These are phyloP conservation scores for Pichia occidentalis DNA, from an alignment of 805 yeast genomes.

Conservation along the genomic window DNA sequence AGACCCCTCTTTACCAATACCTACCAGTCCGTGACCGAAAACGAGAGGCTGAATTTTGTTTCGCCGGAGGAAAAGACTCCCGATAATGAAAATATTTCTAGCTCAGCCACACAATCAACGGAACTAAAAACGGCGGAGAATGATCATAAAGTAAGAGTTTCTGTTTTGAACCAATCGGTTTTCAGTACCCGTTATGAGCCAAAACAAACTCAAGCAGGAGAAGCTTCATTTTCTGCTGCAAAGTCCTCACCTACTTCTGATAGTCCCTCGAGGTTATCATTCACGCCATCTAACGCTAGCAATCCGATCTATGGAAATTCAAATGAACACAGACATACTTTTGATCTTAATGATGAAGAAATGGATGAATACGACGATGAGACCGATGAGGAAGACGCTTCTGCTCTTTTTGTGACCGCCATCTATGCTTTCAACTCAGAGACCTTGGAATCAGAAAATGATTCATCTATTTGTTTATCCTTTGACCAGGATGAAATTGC, in stretches of 20 bases:
- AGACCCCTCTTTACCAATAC: no score
- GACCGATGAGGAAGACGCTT: constrained; percentile 28
- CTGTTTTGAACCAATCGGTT: constrained; percentile 25
- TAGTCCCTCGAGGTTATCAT: background rate
- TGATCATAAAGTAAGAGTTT: constrained; percentile 16
- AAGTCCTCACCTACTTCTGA: background rate
- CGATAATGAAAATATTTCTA: no score
- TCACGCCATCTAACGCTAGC: no score
- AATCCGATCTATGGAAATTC: no score
- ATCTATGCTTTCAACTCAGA: constrained; percentile 31
- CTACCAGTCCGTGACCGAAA: no score
- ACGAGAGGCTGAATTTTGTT: no score
- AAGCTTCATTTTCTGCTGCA: background rate
- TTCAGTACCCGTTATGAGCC: constrained; percentile 18
- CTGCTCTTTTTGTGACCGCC: constrained; percentile 33
- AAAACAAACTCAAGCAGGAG: background rate
- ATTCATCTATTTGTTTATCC: constrained; percentile 66
- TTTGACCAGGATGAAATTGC: constrained; percentile 66
- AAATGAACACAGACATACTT: no score
- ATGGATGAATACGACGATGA: constrained; percentile 1
- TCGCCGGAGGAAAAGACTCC: no score
- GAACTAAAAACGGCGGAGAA: constrained; percentile 9
- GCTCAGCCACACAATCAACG: background rate
- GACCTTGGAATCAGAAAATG: constrained; percentile 56
- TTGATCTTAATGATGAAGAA: constrained; percentile 9